Conservation (phyloP, 129 eudicot genomes). For the Escallonia rubra region DNA sequence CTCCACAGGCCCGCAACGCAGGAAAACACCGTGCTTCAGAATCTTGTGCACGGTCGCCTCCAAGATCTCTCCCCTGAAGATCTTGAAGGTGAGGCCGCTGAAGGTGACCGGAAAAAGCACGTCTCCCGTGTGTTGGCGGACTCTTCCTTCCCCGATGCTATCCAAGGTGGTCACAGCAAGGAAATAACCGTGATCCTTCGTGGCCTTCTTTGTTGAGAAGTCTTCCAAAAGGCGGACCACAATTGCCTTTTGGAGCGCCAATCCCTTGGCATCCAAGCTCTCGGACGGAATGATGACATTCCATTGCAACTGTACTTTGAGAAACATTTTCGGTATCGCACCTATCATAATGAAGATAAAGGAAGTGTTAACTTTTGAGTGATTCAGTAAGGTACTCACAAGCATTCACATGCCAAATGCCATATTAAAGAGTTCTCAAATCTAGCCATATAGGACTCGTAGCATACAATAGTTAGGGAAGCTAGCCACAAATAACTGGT, state of each 20-base stretch:
- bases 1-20: slow-evolving; percentile 68
- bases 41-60: slow-evolving; percentile 60
- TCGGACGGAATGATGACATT: slow-evolving; percentile 75
- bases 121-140: slow-evolving; percentile 61
- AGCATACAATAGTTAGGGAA: no score
- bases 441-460: no score
- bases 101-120: slow-evolving; percentile 60
- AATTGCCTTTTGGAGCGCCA: slow-evolving; percentile 66
- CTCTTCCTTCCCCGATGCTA: slow-evolving; percentile 61
- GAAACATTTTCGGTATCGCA: slow-evolving; percentile 38
- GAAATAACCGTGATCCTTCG: slow-evolving; percentile 61
- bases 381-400: no score
- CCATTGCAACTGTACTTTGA: slow-evolving; percentile 63
- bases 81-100: slow-evolving; percentile 67
- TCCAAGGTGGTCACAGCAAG: slow-evolving; percentile 60
- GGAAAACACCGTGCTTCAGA: slow-evolving; percentile 60
- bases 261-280: slow-evolving; percentile 49
- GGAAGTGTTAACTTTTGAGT: no score
- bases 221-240: slow-evolving; percentile 57
- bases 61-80: slow-evolving; percentile 48
- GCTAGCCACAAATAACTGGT: no score
- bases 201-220: slow-evolving; percentile 61
- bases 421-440: no score
- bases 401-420: no score
- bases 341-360: slow-evolving; percentile 10